A percentile compares a stretch with the other conserved stretches of the same genome.
phyloP scores from a whole-genome alignment of 108 stramenopile genomes.

The Seminavis robusta region DNA sequence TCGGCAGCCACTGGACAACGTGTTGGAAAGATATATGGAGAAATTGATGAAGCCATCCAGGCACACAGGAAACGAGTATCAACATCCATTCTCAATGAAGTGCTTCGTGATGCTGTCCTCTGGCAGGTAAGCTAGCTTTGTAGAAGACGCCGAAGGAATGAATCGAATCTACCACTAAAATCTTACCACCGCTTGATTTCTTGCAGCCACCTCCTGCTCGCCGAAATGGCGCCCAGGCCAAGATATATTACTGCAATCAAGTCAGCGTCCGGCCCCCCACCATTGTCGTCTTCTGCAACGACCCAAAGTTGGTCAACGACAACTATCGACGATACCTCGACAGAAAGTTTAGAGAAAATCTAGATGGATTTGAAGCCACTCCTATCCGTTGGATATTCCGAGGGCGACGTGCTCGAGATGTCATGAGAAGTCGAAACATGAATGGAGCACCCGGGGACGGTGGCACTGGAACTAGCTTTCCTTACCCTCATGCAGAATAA shows the following conservation, averaged over 20 bases:
- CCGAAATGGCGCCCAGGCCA: slow-evolving; percentile 84
- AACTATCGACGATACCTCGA: slow-evolving; percentile 94
- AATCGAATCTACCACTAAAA: no score
- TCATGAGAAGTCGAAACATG: slow-evolving; percentile 63
- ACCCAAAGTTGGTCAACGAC: slow-evolving; percentile 90
- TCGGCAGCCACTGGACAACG: slow-evolving; percentile 95
- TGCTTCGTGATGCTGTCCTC: slow-evolving; percentile 90
- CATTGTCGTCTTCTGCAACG: slow-evolving; percentile 93
- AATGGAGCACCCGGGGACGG: slow-evolving; percentile 83
- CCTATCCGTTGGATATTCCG: slow-evolving; percentile 96
- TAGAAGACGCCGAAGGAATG: no score
- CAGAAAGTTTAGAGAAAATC: slow-evolving; percentile 92
- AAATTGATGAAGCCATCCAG: slow-evolving; percentile 80
- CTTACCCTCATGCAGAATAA: slow-evolving; percentile 82
- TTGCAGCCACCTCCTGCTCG: slow-evolving; percentile 92
- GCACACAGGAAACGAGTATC: slow-evolving; percentile 86
- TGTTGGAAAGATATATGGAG: slow-evolving; percentile 89
- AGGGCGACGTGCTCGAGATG: slow-evolving; percentile 84
- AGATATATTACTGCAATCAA: slow-evolving; percentile 95
- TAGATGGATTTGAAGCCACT: slow-evolving; percentile 91
- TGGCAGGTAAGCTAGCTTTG: no score
- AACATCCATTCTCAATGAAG: slow-evolving; percentile 95
- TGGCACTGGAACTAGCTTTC: slow-evolving; percentile 75
- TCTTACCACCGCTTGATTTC: no score
- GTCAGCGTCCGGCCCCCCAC: slow-evolving; percentile 91